Conservation (phyloP, 306 rosid species). For the Pyrus pyrifolia region DNA sequence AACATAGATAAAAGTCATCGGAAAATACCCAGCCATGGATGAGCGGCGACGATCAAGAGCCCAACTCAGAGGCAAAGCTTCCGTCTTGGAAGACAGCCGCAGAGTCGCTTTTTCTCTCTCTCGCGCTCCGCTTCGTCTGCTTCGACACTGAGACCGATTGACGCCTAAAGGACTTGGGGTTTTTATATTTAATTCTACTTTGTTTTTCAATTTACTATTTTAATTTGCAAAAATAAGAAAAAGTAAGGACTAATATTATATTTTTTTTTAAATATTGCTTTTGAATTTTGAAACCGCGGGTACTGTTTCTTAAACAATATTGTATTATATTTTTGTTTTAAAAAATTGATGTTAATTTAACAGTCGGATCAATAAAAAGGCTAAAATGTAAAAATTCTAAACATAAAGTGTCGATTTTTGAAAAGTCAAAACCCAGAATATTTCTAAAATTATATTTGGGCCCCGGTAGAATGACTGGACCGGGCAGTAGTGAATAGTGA, state of each 20-base stretch:
- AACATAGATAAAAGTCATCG: not conserved
- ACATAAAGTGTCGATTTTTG: no score
- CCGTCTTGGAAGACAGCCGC: not conserved
- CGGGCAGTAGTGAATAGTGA: not conserved
- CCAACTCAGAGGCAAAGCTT: slow-evolving; percentile 5
- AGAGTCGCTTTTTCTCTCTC: not conserved
- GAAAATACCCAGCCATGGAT: slow-evolving; percentile 55
- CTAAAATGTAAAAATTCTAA: no score
- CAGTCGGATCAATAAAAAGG: no score
- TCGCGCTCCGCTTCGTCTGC: not conserved
- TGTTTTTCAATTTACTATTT: not conserved
- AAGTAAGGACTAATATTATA: not conserved
- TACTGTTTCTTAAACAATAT: not conserved
- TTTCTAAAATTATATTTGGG: no score
- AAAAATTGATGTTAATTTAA: no score
- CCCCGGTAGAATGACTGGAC: not conserved
- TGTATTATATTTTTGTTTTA: no score
- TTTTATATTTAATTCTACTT: not conserved
- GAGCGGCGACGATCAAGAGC: not conserved
- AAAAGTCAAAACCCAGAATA: no score
- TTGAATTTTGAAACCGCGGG: not conserved
- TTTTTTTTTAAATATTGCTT: not conserved
- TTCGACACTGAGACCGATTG: not conserved
- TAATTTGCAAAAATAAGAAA: not conserved
- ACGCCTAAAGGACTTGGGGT: not conserved